Evolutionary conservation across 306 rosid genomes (phyloP), one percentile per base, ranked within the genome.

Genomic region (Casuarina equisetifolia): DNA sequence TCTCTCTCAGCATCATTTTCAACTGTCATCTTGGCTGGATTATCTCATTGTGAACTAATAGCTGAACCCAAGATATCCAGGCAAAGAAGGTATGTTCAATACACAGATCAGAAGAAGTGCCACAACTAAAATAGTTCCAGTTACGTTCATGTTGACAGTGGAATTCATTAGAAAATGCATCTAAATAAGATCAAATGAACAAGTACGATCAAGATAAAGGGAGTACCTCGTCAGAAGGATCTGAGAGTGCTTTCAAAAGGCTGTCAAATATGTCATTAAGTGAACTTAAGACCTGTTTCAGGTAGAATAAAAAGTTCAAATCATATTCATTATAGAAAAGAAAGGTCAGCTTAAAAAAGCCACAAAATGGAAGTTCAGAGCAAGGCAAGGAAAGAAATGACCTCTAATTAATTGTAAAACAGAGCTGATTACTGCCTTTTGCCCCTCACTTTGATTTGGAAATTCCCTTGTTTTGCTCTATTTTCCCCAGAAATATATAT

Each of bases 241-340:
- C 99, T 36, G 99, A 96, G 69, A 96, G 91, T 36, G 94, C 96
- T 83, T 80, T 82, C 76, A 96, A 92, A 82, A 96, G 91, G 76
- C 94, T 87, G 53, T 89, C 92, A 74, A 96, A 87, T 90, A 92
- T 81, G 84, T 92, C 98, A 73, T 85, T 64, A 88, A 92, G 87
- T 81, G 15, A 92, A 72, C 78, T 79, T 79, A 96, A 86, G 75
- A 91, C 96, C 99, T 96, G 96, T 82, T 82, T 40, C 74, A 88
- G 53, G 74, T 59, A 49, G 80, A 80, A 74, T 69, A 74, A 51
- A 46, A n/a, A 57, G 66, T 62, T 53, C 38, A 49, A 44, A 69
- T 70, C 38, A 36, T 32, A 63, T 11, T 61, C 48, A 36, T 73
- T 12, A 20, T 53, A 62, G 16, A 79, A 73, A 61, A 74, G 16